Evolutionary conservation across 768 basidiomycete species (phyloP).

Genomic region (Suillus spraguei): DNA sequence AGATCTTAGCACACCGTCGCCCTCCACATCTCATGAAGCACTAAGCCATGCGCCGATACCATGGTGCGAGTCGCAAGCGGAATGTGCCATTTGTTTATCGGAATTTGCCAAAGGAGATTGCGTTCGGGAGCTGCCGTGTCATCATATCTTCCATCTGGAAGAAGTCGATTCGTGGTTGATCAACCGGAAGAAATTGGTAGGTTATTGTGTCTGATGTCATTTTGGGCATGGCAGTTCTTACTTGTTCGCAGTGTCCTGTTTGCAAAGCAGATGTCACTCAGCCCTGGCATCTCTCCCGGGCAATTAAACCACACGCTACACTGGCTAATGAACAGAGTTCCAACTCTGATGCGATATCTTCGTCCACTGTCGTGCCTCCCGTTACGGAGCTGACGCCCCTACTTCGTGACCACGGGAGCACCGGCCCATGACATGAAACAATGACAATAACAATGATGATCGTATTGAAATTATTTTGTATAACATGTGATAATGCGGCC

Average conservation of each 20-base stretch:
- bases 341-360: constrained; percentile 12
- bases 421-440: constrained; percentile 16
- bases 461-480: constrained; percentile 29
- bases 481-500: constrained; percentile 18
- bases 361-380: constrained; percentile 18
- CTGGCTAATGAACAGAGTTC: constrained; percentile 6
- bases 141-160: constrained; percentile 91
- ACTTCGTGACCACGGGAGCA: constrained; percentile 24
- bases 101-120: constrained; percentile 86
- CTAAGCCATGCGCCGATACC: constrained; percentile 41
- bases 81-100: constrained; percentile 93
- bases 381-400: constrained; percentile 38
- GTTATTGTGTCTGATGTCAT: constrained; percentile 30
- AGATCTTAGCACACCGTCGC: constrained; percentile 23
- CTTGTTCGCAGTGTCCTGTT: constrained; percentile 71
- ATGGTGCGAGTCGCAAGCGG: constrained; percentile 81
- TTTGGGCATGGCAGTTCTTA: constrained; percentile 6
- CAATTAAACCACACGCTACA: constrained; percentile 16
- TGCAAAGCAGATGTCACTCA: constrained; percentile 93
- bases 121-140: constrained; percentile 90
- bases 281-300: constrained; percentile 38
- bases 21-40: constrained; percentile 29
- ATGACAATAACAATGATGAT: constrained; percentile 14
- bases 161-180: constrained; percentile 95
- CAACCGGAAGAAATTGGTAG: constrained; percentile 87